Percentiles rank a stretch among this genome's conserved stretches.
Conservation (phyloP, 1,139 yeast species). For the Suhomyces choctaworum region DNA sequence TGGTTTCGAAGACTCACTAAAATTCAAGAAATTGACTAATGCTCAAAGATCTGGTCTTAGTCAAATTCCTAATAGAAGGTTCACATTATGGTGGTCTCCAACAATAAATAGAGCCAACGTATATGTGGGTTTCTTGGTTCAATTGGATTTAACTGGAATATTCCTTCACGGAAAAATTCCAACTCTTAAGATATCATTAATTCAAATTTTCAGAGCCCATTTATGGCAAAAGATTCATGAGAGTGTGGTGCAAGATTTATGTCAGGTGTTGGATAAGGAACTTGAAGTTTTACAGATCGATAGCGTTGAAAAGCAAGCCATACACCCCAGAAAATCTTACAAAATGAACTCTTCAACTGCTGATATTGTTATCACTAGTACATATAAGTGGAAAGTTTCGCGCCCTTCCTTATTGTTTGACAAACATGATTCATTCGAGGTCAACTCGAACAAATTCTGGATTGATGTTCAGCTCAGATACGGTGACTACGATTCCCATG, state of each 20-base stretch:
- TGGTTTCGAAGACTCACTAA: conserved; percentile 95
- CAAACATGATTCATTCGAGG: conserved; percentile 51
- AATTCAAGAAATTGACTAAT: conserved; percentile 90
- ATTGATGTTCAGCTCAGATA: conserved; percentile 91
- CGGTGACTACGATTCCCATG: conserved; percentile 98
- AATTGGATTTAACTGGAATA: conserved; percentile 93
- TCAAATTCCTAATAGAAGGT: conserved; percentile 96
- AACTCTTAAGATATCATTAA: conserved; percentile 88
- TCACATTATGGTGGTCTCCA: conserved; percentile 99
- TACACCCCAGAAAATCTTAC: conserved; percentile 96
- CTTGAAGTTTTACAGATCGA: conserved; percentile 82
- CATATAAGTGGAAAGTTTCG: conserved; percentile 82
- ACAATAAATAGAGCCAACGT: conserved; percentile 97
- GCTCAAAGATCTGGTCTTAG: conserved; percentile 97
- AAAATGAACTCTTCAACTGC: conserved; percentile 97
- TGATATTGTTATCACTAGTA: conserved; percentile 75
- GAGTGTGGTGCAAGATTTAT: conserved; percentile 86
- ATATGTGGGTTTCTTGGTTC: conserved; percentile 96
- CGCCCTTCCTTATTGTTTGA: conserved; percentile 78
- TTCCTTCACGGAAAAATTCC: conserved; percentile 98
- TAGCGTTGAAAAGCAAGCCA: conserved; percentile 83
- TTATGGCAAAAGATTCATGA: conserved; percentile 99
- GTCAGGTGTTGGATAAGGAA: conserved; percentile 90
- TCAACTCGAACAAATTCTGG: conserved; percentile 80
- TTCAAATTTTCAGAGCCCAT: conserved; percentile 96